Conservation (phyloP, 176 grass and related monocot species). For the Cenchrus americanus region DNA sequence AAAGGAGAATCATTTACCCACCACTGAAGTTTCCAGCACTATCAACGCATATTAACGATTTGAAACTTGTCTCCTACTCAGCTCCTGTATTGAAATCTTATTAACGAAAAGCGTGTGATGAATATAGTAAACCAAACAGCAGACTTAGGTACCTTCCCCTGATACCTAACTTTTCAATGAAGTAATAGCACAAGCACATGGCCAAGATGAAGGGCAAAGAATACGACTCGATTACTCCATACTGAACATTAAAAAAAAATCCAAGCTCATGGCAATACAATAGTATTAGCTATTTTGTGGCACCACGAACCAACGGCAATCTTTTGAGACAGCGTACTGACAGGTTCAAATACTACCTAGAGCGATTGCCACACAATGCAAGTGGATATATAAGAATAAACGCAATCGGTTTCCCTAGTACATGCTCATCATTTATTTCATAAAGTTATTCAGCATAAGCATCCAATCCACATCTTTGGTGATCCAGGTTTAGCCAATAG, state of each 20-base stretch:
- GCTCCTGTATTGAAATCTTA: background rate
- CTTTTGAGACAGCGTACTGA: background rate
- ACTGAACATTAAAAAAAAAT: slow-evolving; percentile 13
- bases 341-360: background rate
- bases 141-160: slow-evolving; percentile 36
- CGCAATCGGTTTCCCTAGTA: background rate
- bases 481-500: background rate
- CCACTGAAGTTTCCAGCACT: slow-evolving; percentile 25
- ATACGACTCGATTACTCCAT: slow-evolving; percentile 3
- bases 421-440: background rate
- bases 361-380: background rate
- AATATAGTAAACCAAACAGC: slow-evolving; percentile 4
- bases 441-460: background rate
- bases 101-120: background rate
- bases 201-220: slow-evolving; percentile 1
- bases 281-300: background rate
- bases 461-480: background rate
- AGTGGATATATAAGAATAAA: background rate
- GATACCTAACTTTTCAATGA: slow-evolving; percentile 30
- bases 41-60: slow-evolving; percentile 1
- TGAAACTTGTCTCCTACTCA: slow-evolving; percentile 5
- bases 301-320: slow-evolving; percentile 8
- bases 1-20: slow-evolving; percentile 26
- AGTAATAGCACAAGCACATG: slow-evolving; percentile 2
- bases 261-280: background rate